Base-by-base conservation (phyloP, 306 rosid species). In the Cucurbita pepo region DNA sequence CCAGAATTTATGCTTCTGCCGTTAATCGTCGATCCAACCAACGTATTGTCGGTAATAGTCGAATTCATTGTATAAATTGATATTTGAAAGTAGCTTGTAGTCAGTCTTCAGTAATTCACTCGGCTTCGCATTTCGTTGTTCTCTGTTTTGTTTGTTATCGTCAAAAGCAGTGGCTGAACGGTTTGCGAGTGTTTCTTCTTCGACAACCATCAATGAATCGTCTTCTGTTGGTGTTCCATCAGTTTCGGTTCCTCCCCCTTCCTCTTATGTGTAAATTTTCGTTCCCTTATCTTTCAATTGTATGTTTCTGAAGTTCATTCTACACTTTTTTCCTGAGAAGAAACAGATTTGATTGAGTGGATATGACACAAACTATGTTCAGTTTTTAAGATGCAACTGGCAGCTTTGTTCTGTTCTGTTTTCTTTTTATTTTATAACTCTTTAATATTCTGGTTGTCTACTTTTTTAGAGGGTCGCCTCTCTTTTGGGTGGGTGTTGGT, bases 401-500 rank as follows among this genome's bases (percentile, higher is more conserved):
- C 37, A 18, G 58, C 38, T 53, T 51, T 73, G 34, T 41, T 37
- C 58, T 7, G 58, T 53, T 53, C 0, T 22, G 50, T 45, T 30
- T 81, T 21, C 9, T 12, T 34, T 10, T 15, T 55, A 7, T 44
- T 25, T 60, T 44, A 11, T 56, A 14, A 10, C 1, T 72, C 62
- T 69, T 8, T 54, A n/a, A 59, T 52, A 34, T 81, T 9, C 67
- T 82, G 45, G 56, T 69, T 50, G 73, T n/a, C 77, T 60, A 56
- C 78, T 25, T 73, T 77, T 82, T 56, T 71, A 95, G 99, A 59
- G 99, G 97, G 71, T 88, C 99, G 6, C 99, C 97, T 51, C 90
- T 95, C 69, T 91, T 95, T 77, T 91, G 99, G 99, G 86, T 95
- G 55, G 93, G 95, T 3, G 91, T 91, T 74, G 99, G 99, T 67